Conservation (phyloP, 352 stramenopile species). For the Elongisporangium undulatum region DNA sequence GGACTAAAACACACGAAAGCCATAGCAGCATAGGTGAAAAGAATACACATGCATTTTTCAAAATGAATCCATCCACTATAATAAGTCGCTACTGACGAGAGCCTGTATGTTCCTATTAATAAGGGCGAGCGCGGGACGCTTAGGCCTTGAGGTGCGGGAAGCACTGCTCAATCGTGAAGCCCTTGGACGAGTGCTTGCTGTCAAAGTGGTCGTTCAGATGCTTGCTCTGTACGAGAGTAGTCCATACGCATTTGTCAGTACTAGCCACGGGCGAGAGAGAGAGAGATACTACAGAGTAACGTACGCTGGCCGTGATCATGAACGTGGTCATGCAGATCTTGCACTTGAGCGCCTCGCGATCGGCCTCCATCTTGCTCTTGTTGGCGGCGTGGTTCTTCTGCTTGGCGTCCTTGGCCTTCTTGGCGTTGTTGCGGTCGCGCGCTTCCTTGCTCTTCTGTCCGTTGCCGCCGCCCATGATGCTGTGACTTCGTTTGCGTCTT, state of each 20-base stretch:
- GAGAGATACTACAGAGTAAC: slow-evolving; percentile 9
- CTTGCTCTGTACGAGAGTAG: slow-evolving; percentile 26
- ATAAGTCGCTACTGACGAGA: background rate
- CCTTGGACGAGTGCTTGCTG: slow-evolving; percentile 77
- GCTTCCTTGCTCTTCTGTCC: slow-evolving; percentile 76
- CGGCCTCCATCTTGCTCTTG: slow-evolving; percentile 81
- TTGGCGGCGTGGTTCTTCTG: slow-evolving; percentile 74
- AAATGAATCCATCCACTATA: background rate
- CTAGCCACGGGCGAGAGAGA: background rate
- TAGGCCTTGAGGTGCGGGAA: slow-evolving; percentile 36
- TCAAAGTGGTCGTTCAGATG: slow-evolving; percentile 79
- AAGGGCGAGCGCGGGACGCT: no score
- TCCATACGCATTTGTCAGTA: background rate
- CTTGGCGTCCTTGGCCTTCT: slow-evolving; percentile 85
- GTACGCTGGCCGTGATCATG: slow-evolving; percentile 79
- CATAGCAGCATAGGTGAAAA: background rate
- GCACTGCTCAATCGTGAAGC: slow-evolving; percentile 71
- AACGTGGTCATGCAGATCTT: slow-evolving; percentile 88
- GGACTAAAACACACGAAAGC: no score
- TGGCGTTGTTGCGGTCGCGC: slow-evolving; percentile 79
- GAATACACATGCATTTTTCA: background rate
- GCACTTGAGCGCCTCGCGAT: slow-evolving; percentile 77
- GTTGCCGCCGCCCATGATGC: slow-evolving; percentile 78
- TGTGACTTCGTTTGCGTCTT: background rate
- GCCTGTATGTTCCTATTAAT: background rate